phyloP scores from a whole-genome alignment of 2,329 filamentous ascomycete genomes.

The Epichloe amarillans region DNA sequence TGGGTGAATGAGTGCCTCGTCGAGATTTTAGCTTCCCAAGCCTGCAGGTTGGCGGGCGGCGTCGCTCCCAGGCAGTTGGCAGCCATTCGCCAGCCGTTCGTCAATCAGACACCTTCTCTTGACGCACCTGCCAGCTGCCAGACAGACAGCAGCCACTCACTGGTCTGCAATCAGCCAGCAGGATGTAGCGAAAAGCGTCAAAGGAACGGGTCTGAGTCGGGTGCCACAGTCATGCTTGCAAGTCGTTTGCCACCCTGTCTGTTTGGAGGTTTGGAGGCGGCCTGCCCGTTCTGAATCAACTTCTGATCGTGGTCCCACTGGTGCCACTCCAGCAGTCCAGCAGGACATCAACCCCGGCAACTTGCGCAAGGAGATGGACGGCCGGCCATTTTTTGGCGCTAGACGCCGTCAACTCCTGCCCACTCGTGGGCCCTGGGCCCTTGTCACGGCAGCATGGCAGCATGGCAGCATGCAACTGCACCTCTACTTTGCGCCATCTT shows the following conservation, averaged over 20 bases:
- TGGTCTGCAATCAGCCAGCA: too few species aligned
- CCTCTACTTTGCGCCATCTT: background rate
- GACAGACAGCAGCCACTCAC: background rate
- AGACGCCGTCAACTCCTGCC: background rate
- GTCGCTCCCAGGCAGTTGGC: background rate
- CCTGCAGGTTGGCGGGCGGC: conserved; percentile 1
- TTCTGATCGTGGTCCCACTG: background rate
- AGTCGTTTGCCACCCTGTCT: background rate
- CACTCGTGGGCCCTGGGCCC: background rate
- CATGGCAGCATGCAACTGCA: background rate
- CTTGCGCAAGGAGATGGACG: too few species aligned
- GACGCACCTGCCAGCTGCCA: background rate
- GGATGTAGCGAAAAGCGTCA: too few species aligned
- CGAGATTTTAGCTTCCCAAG: background rate
- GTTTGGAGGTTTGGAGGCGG: background rate
- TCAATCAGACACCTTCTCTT: background rate
- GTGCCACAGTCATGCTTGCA: too few species aligned
- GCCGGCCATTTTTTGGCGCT: background rate
- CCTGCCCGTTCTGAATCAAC: background rate
- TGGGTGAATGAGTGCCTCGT: background rate
- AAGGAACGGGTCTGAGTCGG: background rate
- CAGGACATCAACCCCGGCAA: background rate
- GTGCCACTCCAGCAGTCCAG: too few species aligned
- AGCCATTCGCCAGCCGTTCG: background rate
- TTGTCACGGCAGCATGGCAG: too few species aligned